These are phyloP conservation scores for Tilletiaria anomala DNA, from an alignment of 1,284 basidiomycete genomes.

Conservation along the genomic window DNA sequence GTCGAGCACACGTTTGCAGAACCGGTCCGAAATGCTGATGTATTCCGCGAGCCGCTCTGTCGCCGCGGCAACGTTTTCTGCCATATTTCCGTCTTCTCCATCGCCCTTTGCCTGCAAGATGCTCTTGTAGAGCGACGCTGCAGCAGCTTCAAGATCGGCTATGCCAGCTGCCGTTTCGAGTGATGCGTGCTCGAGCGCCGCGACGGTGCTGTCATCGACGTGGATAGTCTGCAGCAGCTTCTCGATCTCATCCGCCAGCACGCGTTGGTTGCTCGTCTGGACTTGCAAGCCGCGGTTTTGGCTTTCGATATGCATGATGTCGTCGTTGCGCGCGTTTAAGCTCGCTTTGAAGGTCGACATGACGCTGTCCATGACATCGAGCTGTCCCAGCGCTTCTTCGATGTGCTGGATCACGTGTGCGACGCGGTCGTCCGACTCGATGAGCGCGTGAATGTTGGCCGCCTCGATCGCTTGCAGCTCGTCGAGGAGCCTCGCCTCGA, in stretches of 20 bases:
- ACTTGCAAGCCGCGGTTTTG: constrained; percentile 95
- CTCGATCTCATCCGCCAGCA: constrained; percentile 30
- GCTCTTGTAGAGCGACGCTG: constrained; percentile 84
- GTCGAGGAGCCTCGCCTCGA: constrained; percentile 33
- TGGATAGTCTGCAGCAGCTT: constrained; percentile 69
- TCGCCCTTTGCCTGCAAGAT: constrained; percentile 45
- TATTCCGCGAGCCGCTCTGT: constrained; percentile 73
- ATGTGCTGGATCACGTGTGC: constrained; percentile 71
- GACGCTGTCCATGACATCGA: constrained; percentile 56
- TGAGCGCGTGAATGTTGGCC: constrained; percentile 89
- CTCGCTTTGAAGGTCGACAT: constrained; percentile 31
- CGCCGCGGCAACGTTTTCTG: constrained; percentile 65
- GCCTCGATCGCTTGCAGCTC: constrained; percentile 35
- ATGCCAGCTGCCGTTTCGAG: constrained; percentile 65
- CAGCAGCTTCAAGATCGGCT: constrained; percentile 59
- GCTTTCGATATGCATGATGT: constrained; percentile 87
- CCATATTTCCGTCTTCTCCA: too few relatives aligned
- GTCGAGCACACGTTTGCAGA: constrained; percentile 77
- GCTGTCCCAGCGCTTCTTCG: constrained; percentile 67
- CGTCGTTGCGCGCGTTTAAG: constrained; percentile 45
- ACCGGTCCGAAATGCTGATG: constrained; percentile 67
- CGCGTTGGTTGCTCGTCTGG: constrained; percentile 89
- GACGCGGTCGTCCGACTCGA: constrained; percentile 75
- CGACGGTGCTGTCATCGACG: constrained; percentile 62
- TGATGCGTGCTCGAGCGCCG: constrained; percentile 68